phyloP scores from a whole-genome alignment of 768 basidiomycete genomes.

The Leccinum imitatum region DNA sequence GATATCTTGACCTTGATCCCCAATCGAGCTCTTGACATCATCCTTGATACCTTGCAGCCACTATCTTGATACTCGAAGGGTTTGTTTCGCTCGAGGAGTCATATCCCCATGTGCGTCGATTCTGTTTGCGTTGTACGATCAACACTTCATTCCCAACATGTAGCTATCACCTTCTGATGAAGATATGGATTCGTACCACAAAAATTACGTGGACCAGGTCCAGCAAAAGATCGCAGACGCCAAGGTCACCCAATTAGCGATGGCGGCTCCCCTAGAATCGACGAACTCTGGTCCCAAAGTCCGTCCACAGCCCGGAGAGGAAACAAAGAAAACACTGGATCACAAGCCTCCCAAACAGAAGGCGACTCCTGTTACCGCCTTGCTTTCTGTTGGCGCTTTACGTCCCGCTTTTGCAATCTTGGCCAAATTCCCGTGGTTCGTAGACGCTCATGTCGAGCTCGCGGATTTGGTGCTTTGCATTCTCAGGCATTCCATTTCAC shows the following conservation, averaged over 20 bases:
- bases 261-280: constrained; percentile 79
- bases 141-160: constrained; percentile 7
- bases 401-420: constrained; percentile 77
- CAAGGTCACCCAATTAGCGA: constrained; percentile 73
- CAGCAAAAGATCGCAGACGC: constrained; percentile 65
- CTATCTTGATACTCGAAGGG: constrained; percentile 85
- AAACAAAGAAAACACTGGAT: constrained; percentile 36
- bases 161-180: constrained; percentile 76
- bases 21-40: constrained; percentile 88
- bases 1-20: constrained; percentile 96
- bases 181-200: constrained; percentile 66
- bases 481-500: constrained; percentile 64
- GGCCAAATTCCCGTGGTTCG: constrained; percentile 81
- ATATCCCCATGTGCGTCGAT: constrained; percentile 78
- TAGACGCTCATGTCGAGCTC: constrained; percentile 76
- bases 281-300: constrained; percentile 41
- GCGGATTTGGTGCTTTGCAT: constrained; percentile 85
- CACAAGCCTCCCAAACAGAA: constrained; percentile 69
- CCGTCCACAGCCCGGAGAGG: constrained; percentile 37
- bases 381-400: constrained; percentile 86
- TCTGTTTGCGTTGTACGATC: neutral
- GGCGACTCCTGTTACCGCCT: constrained; percentile 67
- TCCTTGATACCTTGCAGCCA: constrained; percentile 88
- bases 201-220: constrained; percentile 64
- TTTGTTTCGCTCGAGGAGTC: constrained; percentile 43